These are phyloP conservation scores for Kluyveromyces marxianus DNA, from an alignment of 1,139 yeast species.

Conservation along the genomic window DNA sequence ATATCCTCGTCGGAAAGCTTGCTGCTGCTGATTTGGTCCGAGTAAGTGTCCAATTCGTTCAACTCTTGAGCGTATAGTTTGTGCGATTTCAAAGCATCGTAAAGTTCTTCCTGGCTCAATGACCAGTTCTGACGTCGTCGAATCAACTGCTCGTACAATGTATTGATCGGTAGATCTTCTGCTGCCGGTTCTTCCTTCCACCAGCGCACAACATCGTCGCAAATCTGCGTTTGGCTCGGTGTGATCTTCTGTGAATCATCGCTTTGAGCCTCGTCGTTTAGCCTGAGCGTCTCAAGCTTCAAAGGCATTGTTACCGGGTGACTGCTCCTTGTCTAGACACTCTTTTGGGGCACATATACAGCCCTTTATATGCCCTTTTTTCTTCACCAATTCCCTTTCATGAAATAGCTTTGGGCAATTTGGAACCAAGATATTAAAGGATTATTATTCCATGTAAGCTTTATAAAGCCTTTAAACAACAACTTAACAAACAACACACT, in stretches of 20 bases:
- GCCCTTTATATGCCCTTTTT: too few species aligned
- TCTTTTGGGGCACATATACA: too few species aligned
- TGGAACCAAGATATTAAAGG: too few species aligned
- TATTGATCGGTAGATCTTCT: slow-evolving; percentile 49
- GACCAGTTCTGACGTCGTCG: slow-evolving; percentile 53
- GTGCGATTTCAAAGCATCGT: slow-evolving; percentile 45
- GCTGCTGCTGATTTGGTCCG: slow-evolving; percentile 46
- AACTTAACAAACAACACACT: too few species aligned
- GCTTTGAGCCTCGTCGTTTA: slow-evolving; percentile 16
- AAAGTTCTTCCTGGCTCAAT: slow-evolving; percentile 52
- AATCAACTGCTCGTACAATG: slow-evolving; percentile 47
- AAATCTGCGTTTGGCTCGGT: slow-evolving; percentile 61
- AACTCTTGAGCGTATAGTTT: slow-evolving; percentile 36
- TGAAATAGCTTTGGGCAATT: too few species aligned
- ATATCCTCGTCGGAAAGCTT: slow-evolving; percentile 41
- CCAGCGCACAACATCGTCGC: slow-evolving; percentile 50
- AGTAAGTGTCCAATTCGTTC: slow-evolving; percentile 41
- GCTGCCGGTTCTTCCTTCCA: slow-evolving; percentile 66
- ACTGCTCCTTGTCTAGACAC: background rate
- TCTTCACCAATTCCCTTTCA: too few species aligned
- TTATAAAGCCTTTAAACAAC: too few species aligned
- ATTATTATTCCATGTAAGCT: too few species aligned
- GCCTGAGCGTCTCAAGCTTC: slow-evolving; percentile 14
- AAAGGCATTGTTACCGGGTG: slow-evolving; percentile 13
- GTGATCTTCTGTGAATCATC: slow-evolving; percentile 15